Base-by-base conservation (phyloP, 2,329 filamentous ascomycete species). In the Microsporum ferrugineum region DNA sequence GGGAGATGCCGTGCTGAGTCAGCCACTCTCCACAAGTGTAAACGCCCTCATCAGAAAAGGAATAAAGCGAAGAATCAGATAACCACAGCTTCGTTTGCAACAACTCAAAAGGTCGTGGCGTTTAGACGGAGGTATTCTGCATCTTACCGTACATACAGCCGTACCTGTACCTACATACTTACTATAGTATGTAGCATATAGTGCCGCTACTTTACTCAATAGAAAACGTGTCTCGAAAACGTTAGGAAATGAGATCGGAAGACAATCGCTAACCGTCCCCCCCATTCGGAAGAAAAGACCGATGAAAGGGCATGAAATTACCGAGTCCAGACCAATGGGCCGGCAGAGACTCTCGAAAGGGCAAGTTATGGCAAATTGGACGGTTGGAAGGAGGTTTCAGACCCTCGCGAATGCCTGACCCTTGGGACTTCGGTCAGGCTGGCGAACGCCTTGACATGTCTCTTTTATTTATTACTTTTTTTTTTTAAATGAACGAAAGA, bases 111-210 rank as follows among this genome's bases (percentile, higher is more conserved):
- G 31, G 49, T 31, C 33, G 49, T 55, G 49, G 49, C 49, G 33
- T 55, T 55, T 55, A n/a, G 49, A 55, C 49, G 33, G 49, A 55
- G 49, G 49, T 55, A 53, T 53, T 53, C 49, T 53, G 47, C 27
- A 53, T 6, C 27, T 10, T 47, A 49, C 7, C 17, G 7, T 49
- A 49, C 45, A 2, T 6, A 12, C 38, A 39, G 14, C 5, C 38
- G 14, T 7, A 39, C 8, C 10, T 39, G 10, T 10, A 36, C 34
- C 34, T 36, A 10, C 10, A 36, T 36, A 23, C 17, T 23, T 23
- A 23, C 17, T 23, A 23, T 23, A 23, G 17, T 23, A 23, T 23
- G 17, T 23, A 23, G 17, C 17, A 23, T 23, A 23, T 23, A 23
- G 17, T 23, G 17, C 17, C 17, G 17, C 17, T 23, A 23, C 17